phyloP scores from a whole-genome alignment of 176 grass and related monocot genomes.

The Eleusine coracana region DNA sequence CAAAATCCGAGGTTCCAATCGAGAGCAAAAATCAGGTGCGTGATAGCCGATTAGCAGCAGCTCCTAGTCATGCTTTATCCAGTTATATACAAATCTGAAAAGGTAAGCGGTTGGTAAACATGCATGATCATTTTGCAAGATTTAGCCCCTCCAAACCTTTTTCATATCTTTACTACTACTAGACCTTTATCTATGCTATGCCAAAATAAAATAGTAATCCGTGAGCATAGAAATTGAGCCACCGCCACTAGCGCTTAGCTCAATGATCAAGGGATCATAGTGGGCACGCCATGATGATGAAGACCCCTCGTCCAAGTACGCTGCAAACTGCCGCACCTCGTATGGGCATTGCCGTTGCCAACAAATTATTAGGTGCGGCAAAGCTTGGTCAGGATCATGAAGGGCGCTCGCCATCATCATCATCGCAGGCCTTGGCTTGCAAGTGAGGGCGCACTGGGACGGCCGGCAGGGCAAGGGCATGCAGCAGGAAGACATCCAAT shows the following conservation, averaged over 20 bases:
- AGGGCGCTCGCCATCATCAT: constrained; percentile 19
- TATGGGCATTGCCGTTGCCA: background rate
- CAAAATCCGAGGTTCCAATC: background rate
- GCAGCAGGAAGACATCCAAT: background rate
- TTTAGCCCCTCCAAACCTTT: background rate
- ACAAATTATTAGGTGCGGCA: constrained; percentile 35
- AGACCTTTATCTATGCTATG: background rate
- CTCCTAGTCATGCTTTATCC: background rate
- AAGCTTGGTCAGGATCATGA: constrained; percentile 34
- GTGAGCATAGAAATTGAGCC: background rate
- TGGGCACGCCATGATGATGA: constrained; percentile 25
- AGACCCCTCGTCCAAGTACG: background rate
- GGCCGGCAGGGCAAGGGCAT: constrained; percentile 17
- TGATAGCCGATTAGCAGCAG: background rate
- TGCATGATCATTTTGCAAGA: background rate
- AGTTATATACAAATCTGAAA: background rate
- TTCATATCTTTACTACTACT: background rate
- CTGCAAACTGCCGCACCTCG: background rate
- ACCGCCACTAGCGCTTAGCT: background rate
- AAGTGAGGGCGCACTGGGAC: constrained; percentile 43
- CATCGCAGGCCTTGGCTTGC: constrained; percentile 48
- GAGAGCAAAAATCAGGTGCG: background rate
- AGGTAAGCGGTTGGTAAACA: background rate
- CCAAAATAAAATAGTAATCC: too few species aligned
- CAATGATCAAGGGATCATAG: constrained; percentile 39